Base-by-base conservation (phyloP, 1,284 basidiomycete species). In the Anthracocystis panici-leucophaei region DNA sequence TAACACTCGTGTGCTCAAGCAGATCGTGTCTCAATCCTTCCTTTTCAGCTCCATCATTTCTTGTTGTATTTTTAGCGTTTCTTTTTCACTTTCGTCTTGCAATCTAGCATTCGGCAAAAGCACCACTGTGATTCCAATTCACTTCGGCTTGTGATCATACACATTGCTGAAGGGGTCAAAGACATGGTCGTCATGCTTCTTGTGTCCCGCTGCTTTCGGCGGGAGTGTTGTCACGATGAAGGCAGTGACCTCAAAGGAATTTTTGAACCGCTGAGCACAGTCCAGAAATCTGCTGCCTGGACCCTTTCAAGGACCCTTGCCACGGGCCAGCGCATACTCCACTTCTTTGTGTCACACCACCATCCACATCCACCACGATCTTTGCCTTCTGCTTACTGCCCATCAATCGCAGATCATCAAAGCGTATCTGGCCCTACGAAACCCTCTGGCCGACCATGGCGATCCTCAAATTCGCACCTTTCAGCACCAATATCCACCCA, bases 401-500 rank as follows among this genome's bases (percentile, higher is more conserved):
- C 46, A 20, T 14, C 16, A 23, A 12, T 49, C 40, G 31, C 41
- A 45, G 20, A 21, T 2, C 45, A 41, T 8, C 57, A 59, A 27
- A 54, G 9, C 20, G 10, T 1, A 38, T 38, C 35, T 38, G 35
- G 35, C 35, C 12, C 12, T 38, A 12, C 35, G 12, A 25, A 29
- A 18, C 27, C n/a, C 20, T 10, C 20, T 23, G 42, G n/a, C 35
- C 35, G 14, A 38, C 25, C 8, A 77, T 74, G 67, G 41, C 55
- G 27, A 65, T 87, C 11, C 83, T 96, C 29, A 93, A 96, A 85
- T 98, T 97, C 82, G 88, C 91, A 31, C 94, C 94, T 0, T 91
- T 97, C 77, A 88, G 91, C 8, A 95, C 95, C 1, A 89, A 92
- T 56, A 92, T 97, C 3, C 91, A 94, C 71, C 94, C 96, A 0